phyloP scores from a whole-genome alignment of 768 basidiomycete species.

The Podaxis sp. region DNA sequence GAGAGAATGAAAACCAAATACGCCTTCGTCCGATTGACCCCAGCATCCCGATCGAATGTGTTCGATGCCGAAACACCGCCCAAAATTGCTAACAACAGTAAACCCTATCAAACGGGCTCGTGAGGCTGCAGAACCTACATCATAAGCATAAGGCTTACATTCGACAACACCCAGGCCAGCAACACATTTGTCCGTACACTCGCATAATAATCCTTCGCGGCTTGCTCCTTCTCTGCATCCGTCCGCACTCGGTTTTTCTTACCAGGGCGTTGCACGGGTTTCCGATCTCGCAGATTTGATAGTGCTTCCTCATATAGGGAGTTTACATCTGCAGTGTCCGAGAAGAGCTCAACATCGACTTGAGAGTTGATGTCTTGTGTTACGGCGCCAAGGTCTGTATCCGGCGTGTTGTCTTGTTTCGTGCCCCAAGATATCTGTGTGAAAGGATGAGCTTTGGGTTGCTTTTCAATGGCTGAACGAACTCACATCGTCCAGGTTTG shows the following conservation, averaged over 20 bases:
- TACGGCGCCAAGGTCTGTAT: conserved; percentile 81
- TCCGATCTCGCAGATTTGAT: conserved; percentile 52
- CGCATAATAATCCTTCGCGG: conserved; percentile 84
- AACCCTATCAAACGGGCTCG: conserved; percentile 41
- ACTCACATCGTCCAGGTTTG: conserved; percentile 81
- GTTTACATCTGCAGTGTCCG: conserved; percentile 80
- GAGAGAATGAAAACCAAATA: conserved; percentile 81
- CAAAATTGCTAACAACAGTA: conserved; percentile 69
- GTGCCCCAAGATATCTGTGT: conserved; percentile 89
- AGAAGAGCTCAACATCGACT: conserved; percentile 85
- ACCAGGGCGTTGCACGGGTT: conserved; percentile 28
- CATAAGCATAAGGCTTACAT: conserved; percentile 42
- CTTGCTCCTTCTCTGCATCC: conserved; percentile 65
- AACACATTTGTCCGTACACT: conserved; percentile 82
- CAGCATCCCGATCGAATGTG: conserved; percentile 53
- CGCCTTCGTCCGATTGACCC: conserved; percentile 59
- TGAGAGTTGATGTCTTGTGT: conserved; percentile 76
- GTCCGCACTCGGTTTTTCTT: conserved; percentile 29
- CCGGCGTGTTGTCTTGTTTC: conserved; percentile 78
- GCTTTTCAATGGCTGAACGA: not conserved
- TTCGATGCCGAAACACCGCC: conserved; percentile 51
- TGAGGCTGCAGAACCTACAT: not conserved
- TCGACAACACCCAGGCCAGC: conserved; percentile 81
- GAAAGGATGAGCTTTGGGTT: not conserved
- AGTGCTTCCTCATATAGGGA: conserved; percentile 83